Percentiles rank a stretch among this genome's conserved stretches.
These are phyloP conservation scores for Daldinia eschscholtzii DNA, from an alignment of 2,329 filamentous ascomycete species.

Conservation along the genomic window DNA sequence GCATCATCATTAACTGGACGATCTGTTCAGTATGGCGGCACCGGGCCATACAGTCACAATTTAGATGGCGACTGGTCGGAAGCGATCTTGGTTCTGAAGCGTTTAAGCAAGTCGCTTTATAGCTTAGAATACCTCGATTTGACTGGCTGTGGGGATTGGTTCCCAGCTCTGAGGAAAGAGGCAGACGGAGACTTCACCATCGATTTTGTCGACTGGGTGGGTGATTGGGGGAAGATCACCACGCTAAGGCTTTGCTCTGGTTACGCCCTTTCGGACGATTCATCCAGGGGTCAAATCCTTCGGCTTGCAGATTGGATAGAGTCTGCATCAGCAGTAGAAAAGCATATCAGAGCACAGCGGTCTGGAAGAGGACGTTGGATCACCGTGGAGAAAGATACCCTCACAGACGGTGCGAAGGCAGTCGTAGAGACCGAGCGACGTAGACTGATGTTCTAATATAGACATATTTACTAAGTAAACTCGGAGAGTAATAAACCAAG, in stretches of 20 bases:
- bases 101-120: constrained; percentile 67
- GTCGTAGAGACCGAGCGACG: constrained; percentile 34
- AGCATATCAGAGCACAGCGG: constrained; percentile 60
- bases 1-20: constrained; percentile 58
- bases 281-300: constrained; percentile 52
- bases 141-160: constrained; percentile 70
- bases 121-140: constrained; percentile 71
- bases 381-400: constrained; percentile 60
- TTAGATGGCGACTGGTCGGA: constrained; percentile 72
- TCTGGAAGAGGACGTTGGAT: constrained; percentile 64
- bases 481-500: background rate
- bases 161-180: constrained; percentile 59
- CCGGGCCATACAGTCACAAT: constrained; percentile 68
- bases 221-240: constrained; percentile 66
- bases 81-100: constrained; percentile 66
- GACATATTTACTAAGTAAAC: too few species aligned
- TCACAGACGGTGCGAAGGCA: constrained; percentile 40
- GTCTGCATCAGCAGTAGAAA: constrained; percentile 60
- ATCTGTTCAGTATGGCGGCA: constrained; percentile 65
- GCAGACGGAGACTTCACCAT: constrained; percentile 58
- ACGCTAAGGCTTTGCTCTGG: constrained; percentile 61
- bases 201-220: constrained; percentile 65
- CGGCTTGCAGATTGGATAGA: constrained; percentile 55
- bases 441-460: background rate
- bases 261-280: constrained; percentile 55